phyloP scores from a whole-genome alignment of 805 yeast species.

The Deakozyma indianensis region DNA sequence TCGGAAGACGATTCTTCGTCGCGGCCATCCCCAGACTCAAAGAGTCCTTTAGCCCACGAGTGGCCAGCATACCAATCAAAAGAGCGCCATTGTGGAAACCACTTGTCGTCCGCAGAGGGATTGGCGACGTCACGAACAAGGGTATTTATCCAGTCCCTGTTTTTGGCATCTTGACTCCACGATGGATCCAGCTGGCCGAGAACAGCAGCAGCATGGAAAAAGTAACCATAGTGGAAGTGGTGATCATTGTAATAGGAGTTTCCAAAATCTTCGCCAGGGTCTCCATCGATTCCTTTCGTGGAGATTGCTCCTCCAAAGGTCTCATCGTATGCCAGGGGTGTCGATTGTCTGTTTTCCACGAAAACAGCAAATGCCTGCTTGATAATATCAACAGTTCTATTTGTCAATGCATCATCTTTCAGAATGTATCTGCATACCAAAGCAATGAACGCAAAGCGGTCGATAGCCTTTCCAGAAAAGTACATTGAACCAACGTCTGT shows the following conservation, averaged over 20 bases:
- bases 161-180: slow-evolving; percentile 28
- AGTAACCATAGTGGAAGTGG: slow-evolving; percentile 82
- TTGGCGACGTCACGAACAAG: slow-evolving; percentile 58
- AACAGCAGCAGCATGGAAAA: slow-evolving; percentile 68
- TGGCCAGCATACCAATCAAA: slow-evolving; percentile 70
- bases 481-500: slow-evolving; percentile 51
- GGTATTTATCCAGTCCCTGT: slow-evolving; percentile 45
- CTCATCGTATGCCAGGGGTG: slow-evolving; percentile 58
- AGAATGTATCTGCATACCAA: slow-evolving; percentile 51
- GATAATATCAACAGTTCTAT: slow-evolving; percentile 34
- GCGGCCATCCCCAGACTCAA: slow-evolving; percentile 51
- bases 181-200: slow-evolving; percentile 47
- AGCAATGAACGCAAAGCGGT: slow-evolving; percentile 68
- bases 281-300: slow-evolving; percentile 37
- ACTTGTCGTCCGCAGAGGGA: slow-evolving; percentile 34
- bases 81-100: slow-evolving; percentile 53
- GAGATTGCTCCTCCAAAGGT: slow-evolving; percentile 71
- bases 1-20: slow-evolving; percentile 64
- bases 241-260: slow-evolving; percentile 69
- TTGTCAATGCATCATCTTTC: slow-evolving; percentile 35
- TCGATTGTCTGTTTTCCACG: slow-evolving; percentile 43
- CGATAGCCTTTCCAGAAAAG: slow-evolving; percentile 69
- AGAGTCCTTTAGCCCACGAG: slow-evolving; percentile 66
- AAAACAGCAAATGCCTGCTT: slow-evolving; percentile 53
- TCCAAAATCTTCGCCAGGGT: slow-evolving; percentile 52